Base-by-base conservation (phyloP, 2,329 filamentous ascomycete genomes). In the Penicillium italicum region DNA sequence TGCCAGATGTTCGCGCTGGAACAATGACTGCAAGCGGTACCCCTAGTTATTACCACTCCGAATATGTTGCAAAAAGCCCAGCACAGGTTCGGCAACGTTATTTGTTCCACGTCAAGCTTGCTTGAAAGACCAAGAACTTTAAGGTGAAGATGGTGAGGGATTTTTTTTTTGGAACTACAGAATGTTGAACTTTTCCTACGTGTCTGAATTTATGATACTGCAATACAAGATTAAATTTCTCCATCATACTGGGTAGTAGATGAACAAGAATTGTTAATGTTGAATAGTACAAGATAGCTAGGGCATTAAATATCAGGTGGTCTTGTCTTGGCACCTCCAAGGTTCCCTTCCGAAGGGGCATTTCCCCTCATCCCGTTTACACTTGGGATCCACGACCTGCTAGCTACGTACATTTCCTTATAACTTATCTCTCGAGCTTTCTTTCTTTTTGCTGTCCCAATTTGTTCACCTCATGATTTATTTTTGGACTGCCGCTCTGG, bases 61-160 rank as follows among this genome's bases (percentile, higher is more conserved):
- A 77, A 62, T 76, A 76, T 55, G 72, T 77, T 43, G 73, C 69
- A 36, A 72, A 74, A 50, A 66, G 75, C 53, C 68, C 75, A 30
- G 67, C 70, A 34, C 75, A 77, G 64, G 65, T 77, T 50, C 69
- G 66, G 44, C 64, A 73, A 42, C 68, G 67, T 49, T 77, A 77
- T 57, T 60, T 77, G 49, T 61, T 75, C 18, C 64, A 67, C 20
- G 65, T 74, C 30, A 51, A 60, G 26, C 69, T 74, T 63, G 22
- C 22, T 20, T 56, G 33, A 53, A 28, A 31, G 36, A 5, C 14
- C 16, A 20, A 18, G 24, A 20, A 48, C 10, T 30, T 28, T 8
- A 22, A 11, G 11, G 20, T 8, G 14, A 34, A n/a, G 30, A 26
- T 33, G 20, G 4, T 33, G n/a, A 18, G 20, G 28, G n/a, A 11